A percentile compares a stretch with the other conserved stretches of the same genome.
These are phyloP conservation scores for Chlorella sp. DNA, from an alignment of 139 green algal genomes.

Conservation along the genomic window DNA sequence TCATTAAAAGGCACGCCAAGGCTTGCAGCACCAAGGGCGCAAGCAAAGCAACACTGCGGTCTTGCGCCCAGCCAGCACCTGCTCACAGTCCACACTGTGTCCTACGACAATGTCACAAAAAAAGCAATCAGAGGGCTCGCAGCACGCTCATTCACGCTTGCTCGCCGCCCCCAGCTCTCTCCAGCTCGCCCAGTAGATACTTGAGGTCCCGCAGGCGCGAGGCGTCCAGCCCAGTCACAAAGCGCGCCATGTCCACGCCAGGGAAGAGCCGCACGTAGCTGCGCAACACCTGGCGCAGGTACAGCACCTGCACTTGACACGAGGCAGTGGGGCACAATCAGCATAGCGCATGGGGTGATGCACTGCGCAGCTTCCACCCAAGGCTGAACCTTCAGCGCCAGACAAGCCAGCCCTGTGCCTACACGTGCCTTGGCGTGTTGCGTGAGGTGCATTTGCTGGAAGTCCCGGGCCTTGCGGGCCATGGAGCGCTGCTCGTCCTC, in stretches of 20 bases:
- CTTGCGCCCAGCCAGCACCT: no score
- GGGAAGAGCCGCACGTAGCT: conserved; percentile 1
- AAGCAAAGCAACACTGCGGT: no score
- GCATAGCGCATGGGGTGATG: not conserved
- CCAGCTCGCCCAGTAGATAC: no score
- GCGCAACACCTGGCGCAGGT: not conserved
- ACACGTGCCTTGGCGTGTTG: not conserved
- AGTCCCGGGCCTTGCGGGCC: not conserved
- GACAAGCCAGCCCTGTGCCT: not conserved
- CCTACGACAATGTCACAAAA: no score
- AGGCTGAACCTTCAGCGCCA: not conserved
- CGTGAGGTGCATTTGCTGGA: conserved; percentile 7
- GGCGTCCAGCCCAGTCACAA: not conserved
- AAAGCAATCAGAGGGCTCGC: no score
- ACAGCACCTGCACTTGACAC: not conserved
- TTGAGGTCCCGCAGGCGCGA: not conserved
- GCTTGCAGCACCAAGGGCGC: no score
- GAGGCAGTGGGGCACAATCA: not conserved
- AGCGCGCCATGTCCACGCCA: not conserved
- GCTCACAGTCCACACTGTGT: no score
- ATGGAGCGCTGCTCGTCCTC: not conserved
- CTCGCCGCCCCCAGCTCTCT: no score
- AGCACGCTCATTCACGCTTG: no score
- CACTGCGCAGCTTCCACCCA: not conserved
- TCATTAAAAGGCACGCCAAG: no score